Conservation (phyloP, 805 yeast genomes). For the Torulaspora indica region DNA sequence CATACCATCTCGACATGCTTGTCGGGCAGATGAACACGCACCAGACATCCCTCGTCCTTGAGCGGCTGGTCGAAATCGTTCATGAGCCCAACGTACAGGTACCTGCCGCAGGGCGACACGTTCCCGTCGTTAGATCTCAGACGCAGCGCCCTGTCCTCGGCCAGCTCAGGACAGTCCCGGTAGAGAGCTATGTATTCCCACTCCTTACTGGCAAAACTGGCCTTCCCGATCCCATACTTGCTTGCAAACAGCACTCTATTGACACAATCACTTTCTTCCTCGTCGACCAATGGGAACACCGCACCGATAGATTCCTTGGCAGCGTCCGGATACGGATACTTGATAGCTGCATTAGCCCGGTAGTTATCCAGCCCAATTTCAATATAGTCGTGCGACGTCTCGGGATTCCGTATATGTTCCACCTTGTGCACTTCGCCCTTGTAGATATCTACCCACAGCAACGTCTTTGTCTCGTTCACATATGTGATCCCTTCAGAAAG, state of each 20-base stretch:
- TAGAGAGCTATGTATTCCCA: conserved; percentile 41
- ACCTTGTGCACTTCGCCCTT: conserved; percentile 38
- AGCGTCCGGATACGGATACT: conserved; percentile 23
- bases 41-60: conserved; percentile 51
- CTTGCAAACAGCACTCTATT: conserved; percentile 59
- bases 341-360: conserved; percentile 6
- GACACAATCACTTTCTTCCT: conserved; percentile 10
- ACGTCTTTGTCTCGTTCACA: conserved; percentile 49
- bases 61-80: conserved; percentile 43
- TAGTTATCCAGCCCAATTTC: conserved; percentile 9
- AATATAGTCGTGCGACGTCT: conserved; percentile 23
- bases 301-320: conserved; percentile 54
- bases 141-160: conserved; percentile 27
- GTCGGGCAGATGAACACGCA: conserved; percentile 38
- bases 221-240: conserved; percentile 58
- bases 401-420: conserved; percentile 19
- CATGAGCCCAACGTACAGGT: conserved; percentile 82
- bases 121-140: conserved; percentile 79
- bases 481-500: conserved; percentile 66
- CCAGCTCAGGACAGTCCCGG: conserved; percentile 29
- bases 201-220: conserved; percentile 40
- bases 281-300: conserved; percentile 53
- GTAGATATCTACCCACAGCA: conserved; percentile 42
- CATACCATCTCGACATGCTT: conserved; percentile 33
- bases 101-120: conserved; percentile 64